Base-by-base conservation (phyloP, 495 filamentous ascomycete genomes). In the Aspergillus olivimuriae region DNA sequence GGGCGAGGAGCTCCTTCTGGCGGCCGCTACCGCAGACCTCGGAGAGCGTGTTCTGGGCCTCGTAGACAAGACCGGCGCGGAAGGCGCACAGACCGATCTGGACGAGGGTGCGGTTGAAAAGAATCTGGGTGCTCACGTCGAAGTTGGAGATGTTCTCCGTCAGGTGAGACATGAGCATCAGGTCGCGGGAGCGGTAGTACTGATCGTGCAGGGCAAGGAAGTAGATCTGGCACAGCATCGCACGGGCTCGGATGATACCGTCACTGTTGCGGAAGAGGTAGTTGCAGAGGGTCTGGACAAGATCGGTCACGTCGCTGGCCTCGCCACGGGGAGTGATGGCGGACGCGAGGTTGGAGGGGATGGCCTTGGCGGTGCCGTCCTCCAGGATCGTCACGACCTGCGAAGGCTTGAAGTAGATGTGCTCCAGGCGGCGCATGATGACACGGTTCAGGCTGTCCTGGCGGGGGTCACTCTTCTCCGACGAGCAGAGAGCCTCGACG, bases 151-250 rank as follows among this genome's bases (percentile, higher is more conserved):
- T 96, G 50, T 82, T 94, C 70, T 99, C 92, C 58, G 95, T 87
- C 56, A 99, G 69, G 69, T 99, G 92, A n/a, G 94, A 97, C 85
- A 97, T 97, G 59, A 99, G 80, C 84, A 97, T 91, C 82, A 97
- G 87, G 64, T 99, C 92, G 53, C 94, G 88, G 56, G 92, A 86
- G 57, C 84, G 85, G 76, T 94, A 97, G 75, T 96, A 97, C 45
- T 95, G 81, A 63, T 97, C 90, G 63, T 98, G 92, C 34, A 97
- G 76, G 24, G 92, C 92, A 40, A 95, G 78, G 82, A 92, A 95
- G 72, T 97, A 98, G 45, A 97, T 90, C 67, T 97, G 89, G 74
- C 87, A 95, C 38, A 98, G 77, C 88, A 97, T 96, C 14, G 92
- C 90, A 45, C 94, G 85, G 45, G 94, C 94, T 37, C 91, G 83